Evolutionary conservation across 371 early-diverging fungal species (phyloP).

Genomic region (Zychaea mexicana): DNA sequence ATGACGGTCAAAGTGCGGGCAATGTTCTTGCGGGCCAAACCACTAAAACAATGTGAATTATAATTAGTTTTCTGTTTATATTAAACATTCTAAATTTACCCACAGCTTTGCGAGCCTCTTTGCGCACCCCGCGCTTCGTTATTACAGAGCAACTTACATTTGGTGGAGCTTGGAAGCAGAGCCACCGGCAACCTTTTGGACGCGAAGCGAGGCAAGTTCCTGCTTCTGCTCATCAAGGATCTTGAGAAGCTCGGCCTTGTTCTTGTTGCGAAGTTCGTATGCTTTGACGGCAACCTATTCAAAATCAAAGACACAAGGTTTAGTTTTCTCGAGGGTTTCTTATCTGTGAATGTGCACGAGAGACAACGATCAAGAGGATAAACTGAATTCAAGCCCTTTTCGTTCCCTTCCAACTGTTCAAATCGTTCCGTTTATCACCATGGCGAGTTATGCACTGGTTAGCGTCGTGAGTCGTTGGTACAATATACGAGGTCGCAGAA

Average conservation of each 20-base stretch:
- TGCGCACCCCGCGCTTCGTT: neutral
- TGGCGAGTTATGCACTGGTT: too few relatives aligned
- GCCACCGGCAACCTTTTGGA: conserved; percentile 87
- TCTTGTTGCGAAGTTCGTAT: conserved; percentile 88
- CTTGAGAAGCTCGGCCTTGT: conserved; percentile 87
- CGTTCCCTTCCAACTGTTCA: too few relatives aligned
- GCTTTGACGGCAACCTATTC: conserved; percentile 84
- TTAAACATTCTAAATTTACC: neutral
- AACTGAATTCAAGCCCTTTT: too few relatives aligned
- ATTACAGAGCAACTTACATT: conserved; percentile 59
- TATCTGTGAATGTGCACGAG: neutral
- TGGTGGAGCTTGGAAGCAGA: conserved; percentile 76
- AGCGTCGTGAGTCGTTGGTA: too few relatives aligned
- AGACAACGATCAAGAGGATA: too few relatives aligned
- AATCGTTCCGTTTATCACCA: too few relatives aligned
- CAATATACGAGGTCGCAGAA: too few relatives aligned
- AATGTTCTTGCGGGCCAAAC: conserved; percentile 86
- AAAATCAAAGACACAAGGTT: neutral
- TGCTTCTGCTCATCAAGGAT: conserved; percentile 90
- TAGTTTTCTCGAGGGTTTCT: too few relatives aligned
- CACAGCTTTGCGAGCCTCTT: too few relatives aligned
- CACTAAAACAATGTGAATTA: conserved; percentile 37
- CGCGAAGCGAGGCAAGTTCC: conserved; percentile 88
- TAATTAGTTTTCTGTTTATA: neutral
- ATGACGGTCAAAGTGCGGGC: conserved; percentile 94